Conservation (phyloP, 768 basidiomycete genomes). For the Polyporus arcularius region DNA sequence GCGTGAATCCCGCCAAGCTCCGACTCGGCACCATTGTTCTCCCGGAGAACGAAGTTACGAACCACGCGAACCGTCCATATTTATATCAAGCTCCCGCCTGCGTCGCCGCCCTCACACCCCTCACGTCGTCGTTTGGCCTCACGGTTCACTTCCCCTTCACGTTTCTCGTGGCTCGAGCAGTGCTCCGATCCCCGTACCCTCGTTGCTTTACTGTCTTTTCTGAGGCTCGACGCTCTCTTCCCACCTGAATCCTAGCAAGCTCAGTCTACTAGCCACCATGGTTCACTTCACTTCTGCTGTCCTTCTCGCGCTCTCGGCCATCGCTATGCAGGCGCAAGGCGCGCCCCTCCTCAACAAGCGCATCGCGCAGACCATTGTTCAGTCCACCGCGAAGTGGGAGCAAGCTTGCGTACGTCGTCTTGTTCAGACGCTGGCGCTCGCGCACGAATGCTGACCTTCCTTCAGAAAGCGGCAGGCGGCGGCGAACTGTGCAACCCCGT, state of each 20-base stretch:
- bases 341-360: conserved; percentile 41
- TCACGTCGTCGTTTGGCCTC: not conserved
- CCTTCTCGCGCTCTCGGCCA: conserved; percentile 32
- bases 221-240: conserved; percentile 13
- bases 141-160: not conserved
- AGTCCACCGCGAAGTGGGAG: conserved; percentile 52
- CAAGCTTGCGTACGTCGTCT: conserved; percentile 48
- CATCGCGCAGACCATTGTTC: conserved; percentile 50
- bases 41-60: not conserved
- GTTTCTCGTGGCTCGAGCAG: conserved; percentile 13
- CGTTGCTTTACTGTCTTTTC: not conserved
- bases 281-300: conserved; percentile 35
- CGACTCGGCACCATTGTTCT: conserved; percentile 6
- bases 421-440: not conserved
- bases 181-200: conserved; percentile 9
- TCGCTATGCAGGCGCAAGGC: conserved; percentile 30
- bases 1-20: too few relatives aligned
- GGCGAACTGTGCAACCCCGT: conserved; percentile 56
- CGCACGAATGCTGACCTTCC: not conserved
- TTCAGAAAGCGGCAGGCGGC: conserved; percentile 56
- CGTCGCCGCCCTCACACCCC: not conserved
- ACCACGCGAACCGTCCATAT: not conserved
- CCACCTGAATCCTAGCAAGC: not conserved
- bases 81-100: not conserved
- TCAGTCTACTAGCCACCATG: conserved; percentile 20